Evolutionary conservation across 805 yeast species (phyloP), one percentile per base, ranked within the genome.

Genomic region (Myxozyma sirexii): DNA sequence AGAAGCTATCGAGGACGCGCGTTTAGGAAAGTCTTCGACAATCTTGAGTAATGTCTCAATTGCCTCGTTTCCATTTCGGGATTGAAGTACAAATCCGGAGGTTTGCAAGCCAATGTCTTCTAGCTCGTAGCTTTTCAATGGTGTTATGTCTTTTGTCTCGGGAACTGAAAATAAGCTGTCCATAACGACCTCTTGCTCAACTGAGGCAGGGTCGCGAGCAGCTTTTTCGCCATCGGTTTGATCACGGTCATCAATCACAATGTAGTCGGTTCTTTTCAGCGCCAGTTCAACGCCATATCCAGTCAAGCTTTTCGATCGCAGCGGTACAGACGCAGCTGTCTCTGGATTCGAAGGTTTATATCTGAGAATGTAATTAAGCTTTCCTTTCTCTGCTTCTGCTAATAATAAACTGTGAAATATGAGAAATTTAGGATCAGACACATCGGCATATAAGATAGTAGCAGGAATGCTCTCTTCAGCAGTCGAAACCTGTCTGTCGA

Each of bases 311-410:
- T 35, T 27, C 8, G 52, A 50, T 7, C 66, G 56, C 37, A 37
- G 27, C 6, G 63, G 63, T 7, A 51, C 66, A 13, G n/a, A 5
- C 54, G 15, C 45, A 77, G 80, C 12, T 56, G 56, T 15, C 71
- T 67, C 13, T 19, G 57, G 0, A 15, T 45, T 15, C 33, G 66
- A 27, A 62, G 87, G 86, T 12, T 83, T 77, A 67, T 90, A 86
- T 66, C 97, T 80, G 87, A 96, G 83, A 1, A 86, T 81, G 70
- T 89, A 87, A 50, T 88, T 79, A 27, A 91, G 70, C 68, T 88
- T 88, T 0, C 88, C 93, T 1, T 77, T 71, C 15, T 74, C 68
- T 0, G 96, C 86, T 58, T 85, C 83, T 39, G 81, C 80, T 59
- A 77, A 79, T 53, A 93, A 72, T 58, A 84, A 80, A 13, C 76